Evolutionary conservation across 805 yeast genomes (phyloP), one percentile per base, ranked within the genome.

Genomic region (Candida pini): DNA sequence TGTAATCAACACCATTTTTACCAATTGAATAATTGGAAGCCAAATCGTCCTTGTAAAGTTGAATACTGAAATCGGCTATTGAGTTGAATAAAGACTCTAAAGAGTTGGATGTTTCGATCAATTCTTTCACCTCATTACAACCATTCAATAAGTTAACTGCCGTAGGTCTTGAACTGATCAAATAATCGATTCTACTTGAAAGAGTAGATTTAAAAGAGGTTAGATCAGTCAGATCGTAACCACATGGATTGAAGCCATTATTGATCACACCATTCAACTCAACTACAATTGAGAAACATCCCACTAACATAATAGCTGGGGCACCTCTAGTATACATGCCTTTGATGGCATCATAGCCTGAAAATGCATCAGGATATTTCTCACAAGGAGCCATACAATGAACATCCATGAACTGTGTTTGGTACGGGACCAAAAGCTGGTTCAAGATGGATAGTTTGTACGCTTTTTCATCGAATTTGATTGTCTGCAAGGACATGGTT

Each of bases 251-350:
- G 4, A 50, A 41, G 2, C 54, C 56, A 20, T 39, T 45, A 23
- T 41, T 54, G 32, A 64, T 31, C 37, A 51, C 49, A 53, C 49
- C 49, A 36, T 60, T 61, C 3, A 76, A 59, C 45, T 90, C 96
- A n/a, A 83, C 77, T 2, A 85, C 80, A 3, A 90, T 72, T 2
- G 96, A 75, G 40, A 89, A 70, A 1, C 88, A 78, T 5, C 96
- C 97, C 3, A 90, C 97, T 38, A 90, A 85, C 42, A 97, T 97
- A 54, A 90, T 90, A 1, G 97, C 97, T 0, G 98, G 98, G 0
- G 98, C 98, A 25, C 98, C 98, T 56, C 98, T 71, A 4, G 94
- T 97, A 50, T 85, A 88, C 98, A 90, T 90, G 38, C 69, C 69
- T 53, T 78, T 80, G 57, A 90, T 90, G n/a, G 84, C 95, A 14